phyloP scores from a whole-genome alignment of 2,329 filamentous ascomycete genomes.

The Mycosphaerella sp. region DNA sequence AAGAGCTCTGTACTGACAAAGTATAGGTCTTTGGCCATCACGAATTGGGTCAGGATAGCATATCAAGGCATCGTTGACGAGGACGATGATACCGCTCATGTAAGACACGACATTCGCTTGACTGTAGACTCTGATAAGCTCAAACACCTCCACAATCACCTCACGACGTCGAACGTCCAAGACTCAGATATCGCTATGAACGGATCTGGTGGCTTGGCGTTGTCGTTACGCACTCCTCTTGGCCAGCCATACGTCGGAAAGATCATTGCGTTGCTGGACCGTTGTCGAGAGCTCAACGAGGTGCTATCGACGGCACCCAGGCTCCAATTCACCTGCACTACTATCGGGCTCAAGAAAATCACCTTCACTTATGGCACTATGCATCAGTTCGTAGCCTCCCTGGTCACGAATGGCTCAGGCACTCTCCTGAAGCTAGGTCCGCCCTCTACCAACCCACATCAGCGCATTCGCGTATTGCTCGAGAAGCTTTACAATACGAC shows the following conservation, averaged over 20 bases:
- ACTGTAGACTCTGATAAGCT: conserved; percentile 32
- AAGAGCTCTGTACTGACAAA: neutral
- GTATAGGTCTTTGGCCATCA: conserved; percentile 2
- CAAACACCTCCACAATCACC: conserved; percentile 36
- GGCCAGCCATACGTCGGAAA: conserved; percentile 54
- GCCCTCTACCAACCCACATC: conserved; percentile 31
- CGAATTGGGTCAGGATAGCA: conserved; percentile 15
- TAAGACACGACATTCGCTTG: conserved; percentile 39
- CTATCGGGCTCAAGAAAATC: conserved; percentile 57
- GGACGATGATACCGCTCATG: conserved; percentile 9
- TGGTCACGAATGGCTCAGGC: conserved; percentile 32
- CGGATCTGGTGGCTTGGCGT: conserved; percentile 55
- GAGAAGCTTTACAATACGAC: conserved; percentile 45
- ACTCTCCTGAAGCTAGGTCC: conserved; percentile 54
- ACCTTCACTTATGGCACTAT: conserved; percentile 59
- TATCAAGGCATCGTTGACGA: conserved; percentile 2
- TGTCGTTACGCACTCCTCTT: conserved; percentile 54
- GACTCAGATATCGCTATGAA: conserved; percentile 60
- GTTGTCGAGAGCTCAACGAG: conserved; percentile 63
- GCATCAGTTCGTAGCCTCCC: conserved; percentile 18
- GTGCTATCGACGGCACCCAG: conserved; percentile 61
- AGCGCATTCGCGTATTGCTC: conserved; percentile 27
- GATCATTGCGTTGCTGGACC: conserved; percentile 56
- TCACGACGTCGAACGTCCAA: conserved; percentile 36
- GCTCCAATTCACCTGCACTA: conserved; percentile 53